phyloP scores from a whole-genome alignment of 1,284 basidiomycete species.

The Cronartium quercuum region DNA sequence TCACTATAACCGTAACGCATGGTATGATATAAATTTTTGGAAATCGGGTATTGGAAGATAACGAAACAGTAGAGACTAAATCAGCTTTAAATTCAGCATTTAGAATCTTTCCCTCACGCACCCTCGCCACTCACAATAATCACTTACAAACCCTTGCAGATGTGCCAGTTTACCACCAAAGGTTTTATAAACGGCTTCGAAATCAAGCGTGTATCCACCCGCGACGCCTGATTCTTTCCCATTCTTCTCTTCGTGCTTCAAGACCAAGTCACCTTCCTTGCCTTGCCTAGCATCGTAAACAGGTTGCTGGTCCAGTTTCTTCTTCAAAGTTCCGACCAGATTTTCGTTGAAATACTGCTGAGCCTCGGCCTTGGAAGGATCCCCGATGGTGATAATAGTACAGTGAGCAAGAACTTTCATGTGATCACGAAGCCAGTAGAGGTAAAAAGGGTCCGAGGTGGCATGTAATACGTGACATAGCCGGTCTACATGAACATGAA shows the following conservation, averaged over 20 bases:
- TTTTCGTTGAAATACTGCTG: constrained; percentile 60
- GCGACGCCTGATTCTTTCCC: neutral
- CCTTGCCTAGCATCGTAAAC: neutral
- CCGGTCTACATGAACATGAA: constrained; percentile 51
- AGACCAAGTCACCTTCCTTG: neutral
- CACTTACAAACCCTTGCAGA: constrained; percentile 59
- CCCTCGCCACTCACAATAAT: constrained; percentile 17
- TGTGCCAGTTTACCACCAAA: constrained; percentile 75
- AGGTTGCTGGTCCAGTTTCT: constrained; percentile 50
- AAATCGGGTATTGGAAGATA: neutral
- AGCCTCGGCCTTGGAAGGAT: constrained; percentile 65
- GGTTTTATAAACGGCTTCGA: constrained; percentile 65
- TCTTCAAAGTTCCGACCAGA: constrained; percentile 60
- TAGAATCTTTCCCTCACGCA: neutral
- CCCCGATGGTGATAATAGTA: constrained; percentile 68
- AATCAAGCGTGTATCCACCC: constrained; percentile 55
- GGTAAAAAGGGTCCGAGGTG: constrained; percentile 72
- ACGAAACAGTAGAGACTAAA: constrained; percentile 2
- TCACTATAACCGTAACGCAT: constrained; percentile 3
- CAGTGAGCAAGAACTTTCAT: constrained; percentile 44
- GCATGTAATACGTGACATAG: constrained; percentile 74
- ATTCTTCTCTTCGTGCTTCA: neutral
- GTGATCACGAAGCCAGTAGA: constrained; percentile 53
- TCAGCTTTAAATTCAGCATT: neutral
- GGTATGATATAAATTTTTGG: too few species aligned